Evolutionary conservation across 768 basidiomycete genomes (phyloP), one percentile per base, ranked within the genome.

Genomic region (Rhodosporidiobolus sp.): DNA sequence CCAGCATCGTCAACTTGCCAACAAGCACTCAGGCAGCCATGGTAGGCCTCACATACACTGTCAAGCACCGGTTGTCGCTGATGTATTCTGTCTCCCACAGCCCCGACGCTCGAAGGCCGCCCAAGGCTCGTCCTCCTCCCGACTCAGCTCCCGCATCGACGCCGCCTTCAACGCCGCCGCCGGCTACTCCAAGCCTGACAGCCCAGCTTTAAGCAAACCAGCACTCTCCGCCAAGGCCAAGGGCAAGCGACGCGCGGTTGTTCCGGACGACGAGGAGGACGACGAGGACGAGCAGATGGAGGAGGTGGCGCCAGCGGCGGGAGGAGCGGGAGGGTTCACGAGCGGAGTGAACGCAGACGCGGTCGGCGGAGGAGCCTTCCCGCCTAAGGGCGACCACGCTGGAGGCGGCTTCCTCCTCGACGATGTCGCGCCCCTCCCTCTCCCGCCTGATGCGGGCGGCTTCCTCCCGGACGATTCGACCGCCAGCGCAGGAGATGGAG

Each of bases 141-240:
- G 55, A 56, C 60, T 73, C 48, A 56, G 63, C n/a, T n/a, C n/a
- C 50, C 38, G 35, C 38, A 76, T 73, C 64, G 69, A 71, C 61
- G 20, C n/a, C 5, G 76, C 76, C 7, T 77, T 77, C 72, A 53
- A 74, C 45, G 30, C n/a, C 26, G 70, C 64, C 2, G 65, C 48
- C 34, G 60, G 56, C 12, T 60, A 49, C 64, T 38, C 30, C 24
- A n/a, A 14, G 8, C 2, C 22, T 0, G n/a, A 45, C 28, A 20
- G 19, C 28, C 17, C 17, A 32, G 30, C 16, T 6, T 12, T 17
- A 20, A 38, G 16, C 45, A 2, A 19, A 52, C 7, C 35, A 1
- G 60, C 17, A 19, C 12, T 19, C 16, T 38, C 11, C 43, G 63
- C 20, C 12, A 48, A 24, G 10, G 10, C 52, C 11, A 68, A 67